These are phyloP conservation scores for Paraphaeosphaeria sporulosa DNA, from an alignment of 2,329 filamentous ascomycete genomes.

Conservation along the genomic window DNA sequence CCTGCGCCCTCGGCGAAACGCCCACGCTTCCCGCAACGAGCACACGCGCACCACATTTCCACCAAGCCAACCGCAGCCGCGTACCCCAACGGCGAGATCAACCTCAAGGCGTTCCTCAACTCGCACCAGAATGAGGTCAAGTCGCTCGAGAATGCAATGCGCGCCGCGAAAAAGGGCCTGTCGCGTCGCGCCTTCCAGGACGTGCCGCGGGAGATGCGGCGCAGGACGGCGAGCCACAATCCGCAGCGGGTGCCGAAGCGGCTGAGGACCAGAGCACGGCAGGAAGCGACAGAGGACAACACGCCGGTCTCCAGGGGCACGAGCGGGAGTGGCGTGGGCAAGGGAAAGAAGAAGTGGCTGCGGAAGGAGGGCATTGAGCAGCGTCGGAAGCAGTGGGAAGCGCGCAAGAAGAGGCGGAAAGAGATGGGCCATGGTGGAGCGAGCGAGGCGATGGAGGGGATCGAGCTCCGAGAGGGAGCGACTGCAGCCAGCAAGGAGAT, in stretches of 20 bases:
- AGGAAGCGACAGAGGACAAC: constrained; percentile 86
- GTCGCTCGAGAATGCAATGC: constrained; percentile 83
- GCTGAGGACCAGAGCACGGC: constrained; percentile 72
- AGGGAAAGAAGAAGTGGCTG: constrained; percentile 58
- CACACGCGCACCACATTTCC: constrained; percentile 36
- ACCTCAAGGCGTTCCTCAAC: constrained; percentile 83
- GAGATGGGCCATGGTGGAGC: constrained; percentile 33
- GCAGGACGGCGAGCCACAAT: constrained; percentile 94
- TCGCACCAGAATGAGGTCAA: constrained; percentile 90
- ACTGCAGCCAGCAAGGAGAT: constrained; percentile 16
- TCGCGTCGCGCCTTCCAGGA: constrained; percentile 85
- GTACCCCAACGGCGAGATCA: constrained; percentile 76
- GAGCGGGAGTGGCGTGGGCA: constrained; percentile 64
- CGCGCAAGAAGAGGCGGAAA: constrained; percentile 60
- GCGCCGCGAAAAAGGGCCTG: constrained; percentile 69
- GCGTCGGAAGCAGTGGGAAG: constrained; percentile 67
- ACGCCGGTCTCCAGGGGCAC: constrained; percentile 78
- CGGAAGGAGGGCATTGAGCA: constrained; percentile 79
- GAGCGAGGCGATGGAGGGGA: constrained; percentile 41
- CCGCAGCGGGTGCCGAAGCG: constrained; percentile 85
- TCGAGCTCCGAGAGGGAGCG: constrained; percentile 30
- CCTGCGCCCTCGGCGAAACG: constrained; percentile 25
- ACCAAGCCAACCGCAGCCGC: constrained; percentile 54
- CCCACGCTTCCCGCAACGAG: constrained; percentile 35
- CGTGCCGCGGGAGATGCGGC: constrained; percentile 82